Evolutionary conservation across 495 filamentous ascomycete genomes (phyloP).

Genomic region (Penicillium pulvis): DNA sequence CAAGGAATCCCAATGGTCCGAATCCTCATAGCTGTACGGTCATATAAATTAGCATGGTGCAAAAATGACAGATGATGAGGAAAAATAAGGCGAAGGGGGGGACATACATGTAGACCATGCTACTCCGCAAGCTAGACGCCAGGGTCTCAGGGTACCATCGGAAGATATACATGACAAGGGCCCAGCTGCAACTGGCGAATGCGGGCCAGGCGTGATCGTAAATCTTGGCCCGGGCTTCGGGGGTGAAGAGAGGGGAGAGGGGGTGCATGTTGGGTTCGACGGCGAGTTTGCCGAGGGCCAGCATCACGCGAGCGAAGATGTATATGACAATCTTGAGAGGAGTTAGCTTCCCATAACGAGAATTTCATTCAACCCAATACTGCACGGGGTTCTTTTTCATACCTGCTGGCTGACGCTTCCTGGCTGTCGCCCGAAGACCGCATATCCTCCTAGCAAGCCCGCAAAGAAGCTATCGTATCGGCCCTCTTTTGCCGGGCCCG

Average conservation of each 20-base stretch:
- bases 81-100: not conserved
- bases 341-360: not conserved
- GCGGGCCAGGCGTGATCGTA: conserved; percentile 79
- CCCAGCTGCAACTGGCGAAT: conserved; percentile 90
- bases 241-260: conserved; percentile 43
- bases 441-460: conserved; percentile 88
- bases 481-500: conserved; percentile 64
- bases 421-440: conserved; percentile 85
- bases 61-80: not conserved
- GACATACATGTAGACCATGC: conserved; percentile 98
- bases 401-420: conserved; percentile 87
- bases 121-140: conserved; percentile 86
- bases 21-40: conserved; percentile 60
- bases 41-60: conserved; percentile 25
- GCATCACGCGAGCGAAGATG: conserved; percentile 87
- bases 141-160: conserved; percentile 86
- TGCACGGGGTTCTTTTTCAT: conserved; percentile 10
- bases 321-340: conserved; percentile 79
- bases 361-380: not conserved
- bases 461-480: conserved; percentile 84
- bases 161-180: conserved; percentile 92
- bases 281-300: conserved; percentile 79
- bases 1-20: conserved; percentile 82
- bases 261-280: conserved; percentile 63
- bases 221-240: conserved; percentile 51